Conservation (phyloP, 2,329 filamentous ascomycete species). For the Fusarium anguioides region DNA sequence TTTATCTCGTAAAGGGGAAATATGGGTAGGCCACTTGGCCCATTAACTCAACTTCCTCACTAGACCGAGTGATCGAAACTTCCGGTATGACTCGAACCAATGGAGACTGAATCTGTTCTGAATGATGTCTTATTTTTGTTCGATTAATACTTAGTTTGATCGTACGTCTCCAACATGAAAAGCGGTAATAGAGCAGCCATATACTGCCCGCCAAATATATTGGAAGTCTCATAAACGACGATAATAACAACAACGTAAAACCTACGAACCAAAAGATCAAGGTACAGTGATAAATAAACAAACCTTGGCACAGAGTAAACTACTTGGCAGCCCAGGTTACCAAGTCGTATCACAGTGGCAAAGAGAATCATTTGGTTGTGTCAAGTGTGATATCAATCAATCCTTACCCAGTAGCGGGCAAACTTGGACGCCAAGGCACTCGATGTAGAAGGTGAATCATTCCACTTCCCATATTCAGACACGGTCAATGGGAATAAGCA, state of each 20-base stretch:
- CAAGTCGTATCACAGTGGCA: neutral
- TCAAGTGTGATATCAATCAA: neutral
- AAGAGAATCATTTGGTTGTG: neutral
- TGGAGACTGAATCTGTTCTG: neutral
- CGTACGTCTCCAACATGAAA: neutral
- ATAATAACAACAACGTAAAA: neutral
- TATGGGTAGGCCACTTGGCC: neutral
- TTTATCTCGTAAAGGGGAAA: too few species aligned
- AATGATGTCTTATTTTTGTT: too few species aligned
- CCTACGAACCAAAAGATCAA: neutral
- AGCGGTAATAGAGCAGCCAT: neutral
- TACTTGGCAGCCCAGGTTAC: neutral
- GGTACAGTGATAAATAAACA: neutral
- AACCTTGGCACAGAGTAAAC: neutral
- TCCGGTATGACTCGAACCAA: neutral
- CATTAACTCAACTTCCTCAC: too few species aligned
- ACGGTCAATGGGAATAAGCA: slow-evolving; percentile 8
- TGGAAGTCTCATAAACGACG: neutral
- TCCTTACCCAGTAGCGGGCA: neutral
- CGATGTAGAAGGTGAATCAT: slow-evolving; percentile 3
- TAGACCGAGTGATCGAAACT: neutral
- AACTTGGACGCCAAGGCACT: neutral
- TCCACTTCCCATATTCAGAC: neutral
- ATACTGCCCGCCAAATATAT: neutral
- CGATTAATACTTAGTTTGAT: neutral